A percentile compares a stretch with the other conserved stretches of the same genome.
These are phyloP conservation scores for Kluyveromyces wickerhamii DNA, from an alignment of 805 yeast genomes.

Conservation along the genomic window DNA sequence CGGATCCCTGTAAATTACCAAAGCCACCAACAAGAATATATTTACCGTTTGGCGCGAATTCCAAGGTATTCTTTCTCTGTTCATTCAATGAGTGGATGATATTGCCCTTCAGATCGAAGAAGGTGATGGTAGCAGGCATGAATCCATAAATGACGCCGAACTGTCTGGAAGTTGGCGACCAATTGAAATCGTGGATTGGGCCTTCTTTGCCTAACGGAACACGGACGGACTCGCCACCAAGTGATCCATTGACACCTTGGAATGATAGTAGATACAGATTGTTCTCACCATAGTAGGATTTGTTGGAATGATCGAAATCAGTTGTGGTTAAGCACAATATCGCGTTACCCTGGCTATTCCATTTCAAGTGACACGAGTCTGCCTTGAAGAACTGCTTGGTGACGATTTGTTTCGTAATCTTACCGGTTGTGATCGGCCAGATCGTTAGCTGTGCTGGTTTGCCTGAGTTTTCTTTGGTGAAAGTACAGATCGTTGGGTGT, in stretches of 20 bases:
- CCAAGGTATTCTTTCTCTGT: slow-evolving; percentile 80
- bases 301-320: slow-evolving; percentile 89
- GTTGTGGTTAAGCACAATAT: slow-evolving; percentile 88
- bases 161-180: slow-evolving; percentile 95
- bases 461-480: slow-evolving; percentile 78
- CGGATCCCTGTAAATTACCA: slow-evolving; percentile 95
- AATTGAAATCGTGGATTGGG: slow-evolving; percentile 93
- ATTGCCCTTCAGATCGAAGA: slow-evolving; percentile 92
- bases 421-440: slow-evolving; percentile 39
- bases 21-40: slow-evolving; percentile 92
- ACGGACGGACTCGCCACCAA: slow-evolving; percentile 85
- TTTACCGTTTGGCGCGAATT: slow-evolving; percentile 90
- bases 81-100: slow-evolving; percentile 74
- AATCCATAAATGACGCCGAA: slow-evolving; percentile 96
- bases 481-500: slow-evolving; percentile 84
- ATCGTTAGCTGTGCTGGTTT: slow-evolving; percentile 85
- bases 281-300: slow-evolving; percentile 95
- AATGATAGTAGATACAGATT: slow-evolving; percentile 65
- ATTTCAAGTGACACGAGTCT: slow-evolving; percentile 81
- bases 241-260: slow-evolving; percentile 54
- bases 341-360: slow-evolving; percentile 95
- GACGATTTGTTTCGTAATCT: slow-evolving; percentile 58
- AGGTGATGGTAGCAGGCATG: slow-evolving; percentile 95
- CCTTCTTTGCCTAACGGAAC: slow-evolving; percentile 86
- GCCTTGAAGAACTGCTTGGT: slow-evolving; percentile 91